Percentiles rank a stretch among this genome's conserved stretches.
Evolutionary conservation across 2,329 filamentous ascomycete species (phyloP).

Genomic region (Penicillium sp.): DNA sequence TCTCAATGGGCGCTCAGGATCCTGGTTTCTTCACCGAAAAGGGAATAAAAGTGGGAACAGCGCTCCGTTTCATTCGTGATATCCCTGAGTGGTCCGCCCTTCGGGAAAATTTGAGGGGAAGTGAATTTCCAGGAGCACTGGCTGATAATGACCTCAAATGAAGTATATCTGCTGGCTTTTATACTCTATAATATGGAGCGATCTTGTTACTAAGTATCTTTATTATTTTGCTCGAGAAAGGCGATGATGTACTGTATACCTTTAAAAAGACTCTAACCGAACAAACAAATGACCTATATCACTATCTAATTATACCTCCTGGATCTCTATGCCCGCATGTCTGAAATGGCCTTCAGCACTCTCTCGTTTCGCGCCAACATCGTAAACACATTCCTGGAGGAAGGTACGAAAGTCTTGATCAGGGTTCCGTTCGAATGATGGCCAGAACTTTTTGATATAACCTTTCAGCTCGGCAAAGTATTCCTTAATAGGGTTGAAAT

Average conservation of each 20-base stretch:
- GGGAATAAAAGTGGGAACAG: constrained; percentile 21
- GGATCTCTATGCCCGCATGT: constrained; percentile 1
- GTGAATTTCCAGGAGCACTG: neutral
- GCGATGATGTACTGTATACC: too few relatives aligned
- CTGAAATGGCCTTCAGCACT: constrained; percentile 8
- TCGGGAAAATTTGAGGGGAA: neutral
- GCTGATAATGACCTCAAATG: neutral
- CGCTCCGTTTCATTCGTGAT: constrained; percentile 23
- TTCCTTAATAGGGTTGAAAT: constrained; percentile 1
- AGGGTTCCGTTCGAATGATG: neutral
- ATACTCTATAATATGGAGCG: too few relatives aligned
- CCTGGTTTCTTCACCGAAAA: neutral
- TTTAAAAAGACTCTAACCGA: too few relatives aligned
- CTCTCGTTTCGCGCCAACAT: neutral
- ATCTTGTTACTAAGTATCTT: too few relatives aligned
- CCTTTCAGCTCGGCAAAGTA: constrained; percentile 8
- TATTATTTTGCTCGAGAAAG: too few relatives aligned
- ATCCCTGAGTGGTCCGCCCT: constrained; percentile 18
- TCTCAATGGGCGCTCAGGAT: constrained; percentile 20
- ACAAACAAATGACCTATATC: too few relatives aligned
- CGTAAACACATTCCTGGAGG: constrained; percentile 2
- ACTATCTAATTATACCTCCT: neutral
- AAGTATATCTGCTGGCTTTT: too few relatives aligned
- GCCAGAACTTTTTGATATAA: constrained; percentile 6
- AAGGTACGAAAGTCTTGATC: neutral